Evolutionary conservation across 164 flowering plant genomes (phyloP).

Genomic region (Echeveria elegans): DNA sequence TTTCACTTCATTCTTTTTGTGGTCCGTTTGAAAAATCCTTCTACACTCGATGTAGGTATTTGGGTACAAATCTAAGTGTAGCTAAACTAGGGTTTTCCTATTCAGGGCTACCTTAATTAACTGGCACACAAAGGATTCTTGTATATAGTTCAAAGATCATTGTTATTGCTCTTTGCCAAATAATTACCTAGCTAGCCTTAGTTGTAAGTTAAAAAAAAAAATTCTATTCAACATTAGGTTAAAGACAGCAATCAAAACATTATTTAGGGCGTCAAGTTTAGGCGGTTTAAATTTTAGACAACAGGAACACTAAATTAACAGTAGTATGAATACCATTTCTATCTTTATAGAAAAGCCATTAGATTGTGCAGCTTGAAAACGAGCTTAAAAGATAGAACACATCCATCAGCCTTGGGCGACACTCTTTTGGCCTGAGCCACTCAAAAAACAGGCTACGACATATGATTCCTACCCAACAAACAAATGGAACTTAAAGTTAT

Average conservation of each 20-base stretch:
- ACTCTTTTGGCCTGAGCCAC: conserved; percentile 1
- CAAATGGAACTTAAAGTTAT: neutral
- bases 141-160: no score
- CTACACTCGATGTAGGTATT: neutral
- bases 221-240: neutral
- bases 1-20: neutral
- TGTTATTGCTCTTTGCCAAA: no score
- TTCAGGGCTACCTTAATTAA: neutral
- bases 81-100: neutral
- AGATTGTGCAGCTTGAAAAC: conserved; percentile 2
- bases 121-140: no score
- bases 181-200: no score
- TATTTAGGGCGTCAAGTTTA: neutral
- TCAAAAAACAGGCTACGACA: conserved; percentile 3
- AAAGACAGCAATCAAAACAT: no score
- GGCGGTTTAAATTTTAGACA: neutral
- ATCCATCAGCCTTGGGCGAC: neutral
- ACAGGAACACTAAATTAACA: neutral
- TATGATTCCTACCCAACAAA: neutral
- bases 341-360: neutral
- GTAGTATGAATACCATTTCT: neutral
- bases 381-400: neutral
- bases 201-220: no score
- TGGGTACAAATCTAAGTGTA: no score
- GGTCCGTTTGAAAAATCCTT: neutral